Base-by-base conservation (phyloP, 2,329 filamentous ascomycete species). In the Ophidiomyces ophidiicola region DNA sequence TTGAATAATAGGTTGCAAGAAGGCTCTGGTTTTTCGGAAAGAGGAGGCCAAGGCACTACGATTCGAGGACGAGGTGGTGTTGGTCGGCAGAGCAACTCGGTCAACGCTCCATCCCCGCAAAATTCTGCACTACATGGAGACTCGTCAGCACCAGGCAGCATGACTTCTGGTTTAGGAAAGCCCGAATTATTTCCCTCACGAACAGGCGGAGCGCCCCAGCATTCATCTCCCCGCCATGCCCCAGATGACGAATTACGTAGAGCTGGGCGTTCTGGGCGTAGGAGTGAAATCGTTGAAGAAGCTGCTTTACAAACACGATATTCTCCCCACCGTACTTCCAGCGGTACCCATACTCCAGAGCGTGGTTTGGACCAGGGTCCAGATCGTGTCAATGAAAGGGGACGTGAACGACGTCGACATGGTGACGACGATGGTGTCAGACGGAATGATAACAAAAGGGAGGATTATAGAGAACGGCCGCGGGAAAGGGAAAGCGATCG, bases 1-100 rank as follows among this genome's bases (percentile, higher is more conserved):
- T 54, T 69, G 39, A 67, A 67, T 46, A 66, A 57, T 39, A 60
- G 67, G 50, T 59, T 69, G 24, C 63, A 68, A 39, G 64, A 68
- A 47, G 59, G 50, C 18, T 49, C 58, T 21, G 55, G 51, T 23
- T 48, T 52, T 23, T 38, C 49, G 31, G 61, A 64, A 14, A 56
- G 57, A 23, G 44, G 44, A 33, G 51, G 48, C 20, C 50, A 55
- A 25, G 55, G 59, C 7, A 55, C 60, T 4, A 50, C 56, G 18
- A 59, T 60, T 33, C 59, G 64, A 17, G 62, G 63, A 29, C 54
- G 63, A 44, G 38, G 38, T 20, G 60, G 61, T 12, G 52, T 53
- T 32, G 55, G 50, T 20, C 53, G 63, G 40, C 60, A 63, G 45
- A 50, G 46, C 24, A 39, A 40, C 37, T 49, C 41, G 19, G 46